phyloP scores from a whole-genome alignment of 495 filamentous ascomycete genomes.

The Amphirosellinia nigrospora region DNA sequence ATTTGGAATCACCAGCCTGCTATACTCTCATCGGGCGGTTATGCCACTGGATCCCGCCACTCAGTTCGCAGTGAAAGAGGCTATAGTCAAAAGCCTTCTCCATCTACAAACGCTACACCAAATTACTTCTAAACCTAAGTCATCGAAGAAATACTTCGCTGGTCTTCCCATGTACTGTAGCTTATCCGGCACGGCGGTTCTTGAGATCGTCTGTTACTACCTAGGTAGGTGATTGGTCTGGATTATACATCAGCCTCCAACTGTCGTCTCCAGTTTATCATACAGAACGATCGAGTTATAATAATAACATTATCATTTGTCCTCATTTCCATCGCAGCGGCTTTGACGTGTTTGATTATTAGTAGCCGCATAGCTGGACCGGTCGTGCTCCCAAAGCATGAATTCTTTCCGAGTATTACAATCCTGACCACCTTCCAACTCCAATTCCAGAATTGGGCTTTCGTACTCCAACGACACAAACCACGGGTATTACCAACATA shows the following conservation, averaged over 20 bases:
- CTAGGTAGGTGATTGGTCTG: too few relatives aligned
- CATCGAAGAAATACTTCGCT: too few relatives aligned
- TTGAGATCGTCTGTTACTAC: too few relatives aligned
- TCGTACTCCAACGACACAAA: constrained; percentile 19
- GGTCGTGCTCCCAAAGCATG: not conserved
- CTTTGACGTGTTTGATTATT: not conserved
- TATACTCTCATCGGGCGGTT: too few relatives aligned
- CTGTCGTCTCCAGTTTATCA: not conserved
- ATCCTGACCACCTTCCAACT: not conserved
- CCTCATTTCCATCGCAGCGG: not conserved
- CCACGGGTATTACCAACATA: constrained; percentile 3
- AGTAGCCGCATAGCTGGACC: not conserved
- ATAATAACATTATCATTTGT: not conserved
- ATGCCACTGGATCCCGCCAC: too few relatives aligned
- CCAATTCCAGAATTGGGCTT: not conserved
- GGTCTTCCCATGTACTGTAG: not conserved
- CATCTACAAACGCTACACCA: too few relatives aligned
- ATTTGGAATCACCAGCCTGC: too few relatives aligned
- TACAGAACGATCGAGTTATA: not conserved
- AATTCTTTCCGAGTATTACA: not conserved
- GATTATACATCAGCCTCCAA: not conserved
- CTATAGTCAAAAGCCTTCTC: too few relatives aligned
- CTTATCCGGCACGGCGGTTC: not conserved
- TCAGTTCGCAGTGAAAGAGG: too few relatives aligned
- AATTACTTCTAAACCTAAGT: not conserved